Conservation (phyloP, 2,329 filamentous ascomycete genomes). For the Cladobotryum protrusum region DNA sequence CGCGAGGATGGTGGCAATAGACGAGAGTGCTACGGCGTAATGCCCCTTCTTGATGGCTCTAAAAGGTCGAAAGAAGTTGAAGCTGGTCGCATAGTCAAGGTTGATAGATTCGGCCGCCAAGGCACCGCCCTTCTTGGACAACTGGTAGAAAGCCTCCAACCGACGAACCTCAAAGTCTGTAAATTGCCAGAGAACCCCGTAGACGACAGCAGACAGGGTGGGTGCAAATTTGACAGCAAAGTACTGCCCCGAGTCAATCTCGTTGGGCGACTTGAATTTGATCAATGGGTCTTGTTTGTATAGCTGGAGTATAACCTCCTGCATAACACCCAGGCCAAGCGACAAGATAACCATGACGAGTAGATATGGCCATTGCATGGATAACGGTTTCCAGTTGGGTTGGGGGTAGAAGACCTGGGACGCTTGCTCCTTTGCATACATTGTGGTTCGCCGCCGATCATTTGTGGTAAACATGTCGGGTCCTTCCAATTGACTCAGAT, state of each 20-base stretch:
- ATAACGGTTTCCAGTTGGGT: constrained; percentile 61
- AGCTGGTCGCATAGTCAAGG: constrained; percentile 65
- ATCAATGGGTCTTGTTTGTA: constrained; percentile 41
- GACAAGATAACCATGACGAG: constrained; percentile 48
- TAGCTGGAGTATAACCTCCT: constrained; percentile 50
- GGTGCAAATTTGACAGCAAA: constrained; percentile 60
- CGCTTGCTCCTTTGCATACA: constrained; percentile 28
- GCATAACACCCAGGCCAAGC: constrained; percentile 41
- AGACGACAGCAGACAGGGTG: constrained; percentile 54
- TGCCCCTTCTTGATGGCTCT: constrained; percentile 56
- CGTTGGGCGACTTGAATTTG: constrained; percentile 41
- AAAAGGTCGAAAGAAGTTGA: constrained; percentile 59
- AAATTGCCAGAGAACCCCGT: constrained; percentile 60
- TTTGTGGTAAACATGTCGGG: constrained; percentile 25
- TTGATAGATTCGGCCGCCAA: constrained; percentile 62
- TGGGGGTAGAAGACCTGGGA: constrained; percentile 54
- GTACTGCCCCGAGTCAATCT: constrained; percentile 47
- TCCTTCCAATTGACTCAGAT: constrained; percentile 47
- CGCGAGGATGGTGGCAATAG: constrained; percentile 57
- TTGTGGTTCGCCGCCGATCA: constrained; percentile 32
- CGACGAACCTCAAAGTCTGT: constrained; percentile 61
- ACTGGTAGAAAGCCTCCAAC: constrained; percentile 61
- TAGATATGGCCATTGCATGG: constrained; percentile 59
- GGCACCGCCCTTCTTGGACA: constrained; percentile 54
- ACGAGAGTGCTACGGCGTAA: constrained; percentile 62